These are phyloP conservation scores for Liquidambar formosana DNA, from an alignment of 164 flowering plant species.

Conservation along the genomic window DNA sequence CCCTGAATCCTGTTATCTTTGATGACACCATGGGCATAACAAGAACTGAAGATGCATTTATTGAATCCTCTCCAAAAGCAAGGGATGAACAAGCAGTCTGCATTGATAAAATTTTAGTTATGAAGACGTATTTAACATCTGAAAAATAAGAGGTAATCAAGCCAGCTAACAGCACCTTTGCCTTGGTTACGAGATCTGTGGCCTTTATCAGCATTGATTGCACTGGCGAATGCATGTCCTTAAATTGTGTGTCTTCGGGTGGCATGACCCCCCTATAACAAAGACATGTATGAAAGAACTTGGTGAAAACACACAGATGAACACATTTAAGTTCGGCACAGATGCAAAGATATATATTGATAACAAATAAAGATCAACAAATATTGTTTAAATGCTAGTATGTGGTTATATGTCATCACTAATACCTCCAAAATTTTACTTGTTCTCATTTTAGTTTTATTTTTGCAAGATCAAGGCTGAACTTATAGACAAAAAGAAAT, in stretches of 20 bases:
- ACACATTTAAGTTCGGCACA: background rate
- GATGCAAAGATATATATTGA: background rate
- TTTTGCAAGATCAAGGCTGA: background rate
- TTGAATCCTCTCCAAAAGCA: slow-evolving; percentile 84
- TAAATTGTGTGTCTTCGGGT: slow-evolving; percentile 44
- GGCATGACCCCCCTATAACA: slow-evolving; percentile 41
- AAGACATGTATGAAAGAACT: background rate
- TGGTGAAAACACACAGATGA: background rate
- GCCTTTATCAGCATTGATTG: slow-evolving; percentile 41
- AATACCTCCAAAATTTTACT: too few relatives aligned
- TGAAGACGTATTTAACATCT: background rate
- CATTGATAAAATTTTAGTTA: slow-evolving; percentile 15
- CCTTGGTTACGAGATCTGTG: slow-evolving; percentile 41
- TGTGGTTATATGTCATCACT: too few relatives aligned
- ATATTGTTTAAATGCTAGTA: too few relatives aligned
- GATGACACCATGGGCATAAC: slow-evolving; percentile 99
- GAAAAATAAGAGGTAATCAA: background rate
- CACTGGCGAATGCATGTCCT: slow-evolving; percentile 41
- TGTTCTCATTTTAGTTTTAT: background rate
- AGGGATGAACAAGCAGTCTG: slow-evolving; percentile 73
- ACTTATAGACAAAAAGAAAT: background rate
- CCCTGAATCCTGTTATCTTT: slow-evolving; percentile 88
- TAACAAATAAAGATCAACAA: too few relatives aligned
- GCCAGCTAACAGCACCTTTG: slow-evolving; percentile 54
- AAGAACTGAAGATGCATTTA: slow-evolving; percentile 85